Conservation (phyloP, 257 asterid species). For the Coffea eugenioides region DNA sequence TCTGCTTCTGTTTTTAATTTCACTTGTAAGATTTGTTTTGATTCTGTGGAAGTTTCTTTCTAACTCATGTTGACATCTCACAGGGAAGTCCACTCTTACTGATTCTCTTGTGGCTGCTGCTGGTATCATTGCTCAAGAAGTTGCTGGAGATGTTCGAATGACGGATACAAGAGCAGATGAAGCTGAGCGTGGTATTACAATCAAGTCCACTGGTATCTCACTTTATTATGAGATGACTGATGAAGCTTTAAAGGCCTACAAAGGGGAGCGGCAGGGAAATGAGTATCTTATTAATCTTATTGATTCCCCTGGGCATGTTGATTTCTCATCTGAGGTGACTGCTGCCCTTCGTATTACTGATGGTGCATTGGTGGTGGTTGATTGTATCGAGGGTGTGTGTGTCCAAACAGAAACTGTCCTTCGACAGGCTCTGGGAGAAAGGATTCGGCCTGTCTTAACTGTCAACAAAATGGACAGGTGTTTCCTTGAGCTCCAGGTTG, state of each 20-base stretch:
- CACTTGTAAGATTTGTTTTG: too few relatives aligned
- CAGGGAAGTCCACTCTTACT: conserved; percentile 48
- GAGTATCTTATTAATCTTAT: conserved; percentile 48
- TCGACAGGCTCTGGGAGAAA: conserved; percentile 48
- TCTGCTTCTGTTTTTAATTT: background rate
- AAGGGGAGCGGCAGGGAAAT: conserved; percentile 37
- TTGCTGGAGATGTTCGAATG: conserved; percentile 49
- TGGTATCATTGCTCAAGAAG: conserved; percentile 50
- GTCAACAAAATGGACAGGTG: conserved; percentile 53
- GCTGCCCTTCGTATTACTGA: conserved; percentile 55
- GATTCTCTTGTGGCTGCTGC: conserved; percentile 51
- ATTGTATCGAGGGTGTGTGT: conserved; percentile 49
- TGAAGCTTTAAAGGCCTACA: conserved; percentile 30
- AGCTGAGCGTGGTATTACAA: conserved; percentile 50
- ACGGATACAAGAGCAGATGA: conserved; percentile 51
- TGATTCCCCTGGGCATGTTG: conserved; percentile 50
- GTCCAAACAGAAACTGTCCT: conserved; percentile 51
- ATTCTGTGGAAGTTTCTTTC: background rate
- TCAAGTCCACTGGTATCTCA: conserved; percentile 47
- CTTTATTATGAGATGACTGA: conserved; percentile 42
- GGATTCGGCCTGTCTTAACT: conserved; percentile 45
- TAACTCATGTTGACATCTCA: background rate
- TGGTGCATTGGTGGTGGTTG: conserved; percentile 47
- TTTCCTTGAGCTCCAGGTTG: conserved; percentile 49
- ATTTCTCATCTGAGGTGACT: conserved; percentile 48